Conservation (phyloP, 345 rosid species). For the Sonneratia caseolaris region DNA sequence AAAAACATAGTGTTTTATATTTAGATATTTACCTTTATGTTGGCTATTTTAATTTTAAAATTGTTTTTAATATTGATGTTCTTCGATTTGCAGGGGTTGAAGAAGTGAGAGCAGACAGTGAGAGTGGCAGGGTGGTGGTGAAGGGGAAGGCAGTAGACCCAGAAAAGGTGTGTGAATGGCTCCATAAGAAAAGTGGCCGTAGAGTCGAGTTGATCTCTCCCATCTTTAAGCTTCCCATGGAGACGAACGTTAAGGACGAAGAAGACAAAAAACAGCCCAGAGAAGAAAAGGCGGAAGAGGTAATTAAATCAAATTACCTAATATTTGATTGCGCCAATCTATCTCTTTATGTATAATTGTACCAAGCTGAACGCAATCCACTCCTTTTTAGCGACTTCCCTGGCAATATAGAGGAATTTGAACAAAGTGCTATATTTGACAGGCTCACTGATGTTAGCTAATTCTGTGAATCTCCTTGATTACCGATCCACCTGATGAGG, state of each 20-base stretch:
- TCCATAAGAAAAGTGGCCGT: constrained; percentile 54
- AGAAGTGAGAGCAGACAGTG: constrained; percentile 46
- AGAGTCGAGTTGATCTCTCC: constrained; percentile 68
- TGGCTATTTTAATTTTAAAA: too few relatives aligned
- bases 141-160: constrained; percentile 66
- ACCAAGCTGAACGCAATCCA: too few relatives aligned
- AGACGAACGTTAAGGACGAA: constrained; percentile 16
- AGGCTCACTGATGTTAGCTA: too few relatives aligned
- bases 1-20: too few relatives aligned
- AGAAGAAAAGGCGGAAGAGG: constrained; percentile 52
- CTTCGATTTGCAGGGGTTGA: constrained; percentile 40
- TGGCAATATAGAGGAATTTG: too few relatives aligned
- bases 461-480: too few relatives aligned
- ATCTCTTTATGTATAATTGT: too few relatives aligned
- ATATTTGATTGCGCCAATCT: too few relatives aligned
- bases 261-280: constrained; percentile 18
- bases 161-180: constrained; percentile 42
- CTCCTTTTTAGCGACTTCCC: too few relatives aligned
- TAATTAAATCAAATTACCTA: constrained; percentile 7
- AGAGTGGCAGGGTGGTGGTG: constrained; percentile 59
- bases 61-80: not conserved
- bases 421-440: too few relatives aligned
- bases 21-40: too few relatives aligned
- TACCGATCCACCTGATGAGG: too few relatives aligned
- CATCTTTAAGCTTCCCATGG: constrained; percentile 40